Conservation (phyloP, 164 flowering plant genomes). For the Protea cynaroides region DNA sequence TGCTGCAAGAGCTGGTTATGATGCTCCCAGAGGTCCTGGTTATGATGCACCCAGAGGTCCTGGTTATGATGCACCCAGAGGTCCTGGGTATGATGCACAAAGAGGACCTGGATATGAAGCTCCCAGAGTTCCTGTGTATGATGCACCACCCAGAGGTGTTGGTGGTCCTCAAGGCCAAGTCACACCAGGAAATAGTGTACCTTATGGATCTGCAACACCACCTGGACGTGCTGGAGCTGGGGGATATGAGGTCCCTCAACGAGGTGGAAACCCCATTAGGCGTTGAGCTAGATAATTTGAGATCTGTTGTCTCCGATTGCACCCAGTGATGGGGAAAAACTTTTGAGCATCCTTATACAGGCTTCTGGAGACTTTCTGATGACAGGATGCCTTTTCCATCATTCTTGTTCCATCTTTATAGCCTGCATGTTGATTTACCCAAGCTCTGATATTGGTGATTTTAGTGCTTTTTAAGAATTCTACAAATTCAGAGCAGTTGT, state of each 20-base stretch:
- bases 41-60: constrained; percentile 25
- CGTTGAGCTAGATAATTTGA: constrained; percentile 24
- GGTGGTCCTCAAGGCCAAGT: constrained; percentile 36
- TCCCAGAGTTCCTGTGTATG: constrained; percentile 20
- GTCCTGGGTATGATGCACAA: constrained; percentile 20
- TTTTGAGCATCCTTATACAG: neutral
- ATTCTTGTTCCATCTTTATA: neutral
- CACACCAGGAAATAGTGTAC: constrained; percentile 23
- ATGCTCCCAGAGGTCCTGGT: constrained; percentile 23
- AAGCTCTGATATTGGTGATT: neutral
- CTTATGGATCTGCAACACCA: constrained; percentile 48
- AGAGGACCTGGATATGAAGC: constrained; percentile 26
- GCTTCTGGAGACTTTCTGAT: neutral
- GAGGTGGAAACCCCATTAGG: constrained; percentile 41
- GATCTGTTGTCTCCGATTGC: neutral
- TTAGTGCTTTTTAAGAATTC: neutral
- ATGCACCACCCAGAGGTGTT: constrained; percentile 27
- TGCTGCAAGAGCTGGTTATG: constrained; percentile 22
- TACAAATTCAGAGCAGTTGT: neutral
- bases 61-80: constrained; percentile 25
- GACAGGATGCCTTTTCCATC: neutral
- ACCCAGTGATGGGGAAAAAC: neutral
- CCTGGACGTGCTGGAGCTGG: constrained; percentile 30
- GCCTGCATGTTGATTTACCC: neutral
- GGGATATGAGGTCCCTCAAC: constrained; percentile 35